Evolutionary conservation across 164 flowering plant species (phyloP).

Genomic region (Magnolia officinalis): DNA sequence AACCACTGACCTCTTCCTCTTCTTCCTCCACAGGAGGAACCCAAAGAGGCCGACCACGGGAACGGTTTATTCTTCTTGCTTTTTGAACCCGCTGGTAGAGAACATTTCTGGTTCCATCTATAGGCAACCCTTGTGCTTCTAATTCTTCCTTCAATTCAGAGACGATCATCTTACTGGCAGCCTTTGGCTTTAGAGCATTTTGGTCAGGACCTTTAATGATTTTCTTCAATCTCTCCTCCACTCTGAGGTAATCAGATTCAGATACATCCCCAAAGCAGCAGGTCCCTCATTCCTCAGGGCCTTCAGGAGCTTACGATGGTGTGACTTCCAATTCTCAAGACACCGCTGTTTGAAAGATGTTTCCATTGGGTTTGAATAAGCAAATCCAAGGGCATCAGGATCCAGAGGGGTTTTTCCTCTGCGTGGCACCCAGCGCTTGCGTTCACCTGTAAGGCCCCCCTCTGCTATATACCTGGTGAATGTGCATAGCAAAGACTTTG

Average conservation of each 20-base stretch:
- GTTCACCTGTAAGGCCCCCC: conserved; percentile 96
- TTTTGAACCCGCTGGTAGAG: conserved; percentile 97
- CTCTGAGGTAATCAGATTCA: conserved; percentile 72
- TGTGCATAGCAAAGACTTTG: conserved; percentile 5
- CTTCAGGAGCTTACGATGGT: conserved; percentile 78
- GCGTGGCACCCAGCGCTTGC: conserved; percentile 98
- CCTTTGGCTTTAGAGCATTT: conserved; percentile 84
- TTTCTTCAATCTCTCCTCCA: conserved; percentile 72
- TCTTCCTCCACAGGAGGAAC: conserved; percentile 95
- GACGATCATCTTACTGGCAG: conserved; percentile 97
- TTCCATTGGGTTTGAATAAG: conserved; percentile 78
- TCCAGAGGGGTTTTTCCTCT: conserved; percentile 93
- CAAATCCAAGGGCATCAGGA: conserved; percentile 84
- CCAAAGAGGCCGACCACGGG: conserved; percentile 98
- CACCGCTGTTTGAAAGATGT: conserved; percentile 93
- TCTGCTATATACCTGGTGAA: conserved; percentile 72
- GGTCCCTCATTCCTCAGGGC: conserved; percentile 65
- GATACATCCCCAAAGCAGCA: conserved; percentile 65
- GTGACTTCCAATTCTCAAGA: conserved; percentile 67
- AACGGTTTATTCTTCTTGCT: conserved; percentile 95
- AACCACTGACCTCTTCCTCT: conserved; percentile 72
- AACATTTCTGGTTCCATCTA: conserved; percentile 94
- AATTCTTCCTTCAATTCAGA: conserved; percentile 89
- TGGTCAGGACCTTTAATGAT: conserved; percentile 83
- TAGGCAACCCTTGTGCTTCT: conserved; percentile 90